phyloP scores from a whole-genome alignment of 2,329 filamentous ascomycete genomes.

The Exophiala oligosperma region DNA sequence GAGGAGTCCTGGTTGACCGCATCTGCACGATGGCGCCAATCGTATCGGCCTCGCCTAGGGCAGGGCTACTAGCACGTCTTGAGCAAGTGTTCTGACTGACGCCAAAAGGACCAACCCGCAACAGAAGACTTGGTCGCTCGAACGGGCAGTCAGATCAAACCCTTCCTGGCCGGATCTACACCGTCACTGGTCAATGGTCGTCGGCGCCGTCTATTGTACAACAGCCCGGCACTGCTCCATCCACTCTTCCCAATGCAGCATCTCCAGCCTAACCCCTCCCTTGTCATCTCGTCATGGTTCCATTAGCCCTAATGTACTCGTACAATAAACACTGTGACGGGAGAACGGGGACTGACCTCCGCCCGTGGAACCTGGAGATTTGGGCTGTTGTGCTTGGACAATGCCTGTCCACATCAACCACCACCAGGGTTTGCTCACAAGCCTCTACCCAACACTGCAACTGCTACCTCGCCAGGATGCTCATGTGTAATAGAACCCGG shows the following conservation, averaged over 20 bases:
- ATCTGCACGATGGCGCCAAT: conserved; percentile 27
- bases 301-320: not conserved
- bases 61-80: not conserved
- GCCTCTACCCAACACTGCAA: not conserved
- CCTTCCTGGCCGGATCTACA: not conserved
- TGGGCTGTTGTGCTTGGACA: not conserved
- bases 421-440: not conserved
- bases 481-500: not conserved
- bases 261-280: conserved; percentile 22
- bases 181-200: not conserved
- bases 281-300: not conserved
- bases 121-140: conserved; percentile 4
- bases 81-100: conserved; percentile 4
- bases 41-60: conserved; percentile 24
- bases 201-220: not conserved
- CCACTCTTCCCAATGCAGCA: conserved; percentile 21
- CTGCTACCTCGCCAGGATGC: conserved; percentile 5
- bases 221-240: not conserved
- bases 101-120: conserved; percentile 11
- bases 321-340: not conserved
- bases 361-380: not conserved
- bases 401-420: not conserved
- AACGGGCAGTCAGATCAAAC: conserved; percentile 8
- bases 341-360: not conserved
- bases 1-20: conserved; percentile 16